Evolutionary conservation across 441 rosid species (phyloP).

Genomic region (Adansonia madagascariensis): DNA sequence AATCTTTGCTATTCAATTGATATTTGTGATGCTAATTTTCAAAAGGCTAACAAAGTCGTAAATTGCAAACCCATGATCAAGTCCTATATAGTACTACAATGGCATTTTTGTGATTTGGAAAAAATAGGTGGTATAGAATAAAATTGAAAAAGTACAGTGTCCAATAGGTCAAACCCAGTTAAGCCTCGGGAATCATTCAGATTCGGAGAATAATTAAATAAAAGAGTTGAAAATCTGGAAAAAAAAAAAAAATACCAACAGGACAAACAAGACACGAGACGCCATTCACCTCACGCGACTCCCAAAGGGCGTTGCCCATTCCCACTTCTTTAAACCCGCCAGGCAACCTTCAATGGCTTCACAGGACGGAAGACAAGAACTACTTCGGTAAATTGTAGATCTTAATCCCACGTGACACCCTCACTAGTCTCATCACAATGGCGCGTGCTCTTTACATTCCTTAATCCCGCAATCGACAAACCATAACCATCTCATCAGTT

Average conservation of each 20-base stretch:
- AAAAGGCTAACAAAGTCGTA: too few relatives aligned
- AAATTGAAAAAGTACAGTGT: too few relatives aligned
- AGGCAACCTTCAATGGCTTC: conserved; percentile 1
- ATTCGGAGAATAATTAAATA: not conserved
- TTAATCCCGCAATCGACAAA: not conserved
- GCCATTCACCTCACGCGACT: not conserved
- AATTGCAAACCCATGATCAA: too few relatives aligned
- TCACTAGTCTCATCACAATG: not conserved
- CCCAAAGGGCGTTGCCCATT: not conserved
- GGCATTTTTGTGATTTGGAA: too few relatives aligned
- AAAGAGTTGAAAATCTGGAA: conserved; percentile 26
- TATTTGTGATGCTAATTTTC: too few relatives aligned
- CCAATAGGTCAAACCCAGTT: conserved; percentile 20
- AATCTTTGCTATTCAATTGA: too few relatives aligned
- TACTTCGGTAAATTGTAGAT: not conserved
- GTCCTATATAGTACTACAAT: too few relatives aligned
- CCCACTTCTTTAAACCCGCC: conserved; percentile 14
- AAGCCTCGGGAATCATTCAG: not conserved
- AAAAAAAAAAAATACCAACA: conserved; percentile 18
- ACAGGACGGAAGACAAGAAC: not conserved
- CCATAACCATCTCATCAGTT: conserved; percentile 25
- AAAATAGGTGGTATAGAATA: too few relatives aligned
- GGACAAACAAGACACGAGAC: not conserved
- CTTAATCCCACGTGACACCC: conserved; percentile 15
- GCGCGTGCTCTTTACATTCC: not conserved